Base-by-base conservation (phyloP, 2,329 filamentous ascomycete genomes). In the Ophiostoma tasmaniense region DNA sequence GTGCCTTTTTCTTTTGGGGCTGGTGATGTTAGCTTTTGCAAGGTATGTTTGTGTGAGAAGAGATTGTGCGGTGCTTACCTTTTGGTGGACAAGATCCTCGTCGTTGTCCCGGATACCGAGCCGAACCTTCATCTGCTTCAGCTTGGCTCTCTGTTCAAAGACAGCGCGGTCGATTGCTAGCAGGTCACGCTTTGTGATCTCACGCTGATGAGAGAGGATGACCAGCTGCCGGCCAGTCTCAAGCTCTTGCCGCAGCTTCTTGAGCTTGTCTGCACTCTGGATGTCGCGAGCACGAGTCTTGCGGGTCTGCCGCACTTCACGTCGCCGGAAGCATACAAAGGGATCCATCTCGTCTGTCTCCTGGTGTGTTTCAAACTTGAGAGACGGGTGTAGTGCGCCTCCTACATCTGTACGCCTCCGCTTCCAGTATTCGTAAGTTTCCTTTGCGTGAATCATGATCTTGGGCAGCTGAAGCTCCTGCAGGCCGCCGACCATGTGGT, bases 331-430 rank as follows among this genome's bases (percentile, higher is more conserved):
- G 80, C 95, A 99, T 75, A 99, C 93, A 80, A 97, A 99, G 66
- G 95, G 95, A 79, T 99, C 95, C 75, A 91, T 88, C 77, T 99
- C 95, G 78, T 99, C 95, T 71, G 90, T 96, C 73, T 98, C 94
- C 76, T 92, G 90, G 72, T 95, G 92, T 64, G 89, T 96, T 81
- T 99, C 95, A 73, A 97, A 95, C 81, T 97, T 97, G 77, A 98
- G 87, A 28, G 82, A 84, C 8, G 92, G 87, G 76, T 93, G 90
- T 71, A 98, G 81, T 6, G 89, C 81, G 77, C 94, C 95, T 73
- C 86, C 87, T 70, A 83, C 84, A 37, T 82, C 82, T 74, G 88
- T 81, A 67, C 92, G 87, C 75, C 87, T 87, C 71, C 83, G 81
- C 79, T 89, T 93, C 95, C 95, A 99, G 78, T 97, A 90, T 76